A percentile compares a stretch with the other conserved stretches of the same genome.
Evolutionary conservation across 1,284 basidiomycete genomes (phyloP).

Genomic region (Gomphus bonarii): DNA sequence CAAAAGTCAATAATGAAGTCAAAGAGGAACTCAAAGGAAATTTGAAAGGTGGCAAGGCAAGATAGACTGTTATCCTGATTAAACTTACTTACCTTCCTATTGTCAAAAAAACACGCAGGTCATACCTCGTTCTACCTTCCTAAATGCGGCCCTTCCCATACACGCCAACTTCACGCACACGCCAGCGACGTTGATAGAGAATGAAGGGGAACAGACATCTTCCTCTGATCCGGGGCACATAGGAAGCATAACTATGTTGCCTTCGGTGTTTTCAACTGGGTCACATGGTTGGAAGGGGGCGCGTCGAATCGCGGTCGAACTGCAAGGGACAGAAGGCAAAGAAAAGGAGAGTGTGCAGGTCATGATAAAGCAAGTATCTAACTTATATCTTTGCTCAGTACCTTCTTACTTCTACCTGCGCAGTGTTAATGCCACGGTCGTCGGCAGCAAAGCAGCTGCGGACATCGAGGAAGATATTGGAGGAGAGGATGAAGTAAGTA

Average conservation of each 20-base stretch:
- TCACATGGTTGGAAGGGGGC: conserved; percentile 76
- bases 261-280: conserved; percentile 55
- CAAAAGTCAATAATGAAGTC: too few species aligned
- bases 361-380: conserved; percentile 52
- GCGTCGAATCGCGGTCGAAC: conserved; percentile 54
- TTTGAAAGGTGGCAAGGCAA: too few species aligned
- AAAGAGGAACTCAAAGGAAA: too few species aligned
- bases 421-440: conserved; percentile 69
- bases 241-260: conserved; percentile 43
- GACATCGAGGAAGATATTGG: too few species aligned
- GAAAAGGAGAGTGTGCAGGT: conserved; percentile 61
- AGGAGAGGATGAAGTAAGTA: too few species aligned
- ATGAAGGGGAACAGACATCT: conserved; percentile 28
- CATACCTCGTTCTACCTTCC: conserved; percentile 42
- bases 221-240: conserved; percentile 50
- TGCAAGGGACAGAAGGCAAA: conserved; percentile 33
- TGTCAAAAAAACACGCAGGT: not conserved
- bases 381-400: conserved; percentile 10
- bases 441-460: conserved; percentile 54
- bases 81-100: too few species aligned
- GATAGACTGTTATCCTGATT: too few species aligned
- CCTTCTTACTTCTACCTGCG: conserved; percentile 1
- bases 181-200: conserved; percentile 34
- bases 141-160: conserved; percentile 51
- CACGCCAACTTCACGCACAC: conserved; percentile 62